Percentiles rank a stretch among this genome's conserved stretches.
These are phyloP conservation scores for Botrytis squamosa DNA, from an alignment of 2,329 filamentous ascomycete genomes.

Conservation along the genomic window DNA sequence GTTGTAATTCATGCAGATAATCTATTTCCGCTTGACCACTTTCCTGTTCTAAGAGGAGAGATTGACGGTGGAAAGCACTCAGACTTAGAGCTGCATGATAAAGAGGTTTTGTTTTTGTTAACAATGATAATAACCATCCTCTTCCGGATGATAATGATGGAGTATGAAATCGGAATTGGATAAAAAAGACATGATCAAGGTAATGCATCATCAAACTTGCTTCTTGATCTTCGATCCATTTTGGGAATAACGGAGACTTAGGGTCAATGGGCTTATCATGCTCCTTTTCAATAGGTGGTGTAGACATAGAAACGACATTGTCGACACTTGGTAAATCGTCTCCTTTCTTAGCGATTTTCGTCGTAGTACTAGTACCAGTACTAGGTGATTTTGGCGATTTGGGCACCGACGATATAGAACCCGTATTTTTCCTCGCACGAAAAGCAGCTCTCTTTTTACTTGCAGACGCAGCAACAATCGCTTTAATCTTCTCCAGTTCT, in stretches of 20 bases:
- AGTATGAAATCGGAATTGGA: slow-evolving; percentile 61
- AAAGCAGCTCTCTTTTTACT: slow-evolving; percentile 15
- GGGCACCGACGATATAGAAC: neutral
- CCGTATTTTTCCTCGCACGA: slow-evolving; percentile 12
- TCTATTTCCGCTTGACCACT: slow-evolving; percentile 16
- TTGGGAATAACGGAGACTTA: slow-evolving; percentile 6
- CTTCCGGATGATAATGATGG: slow-evolving; percentile 55
- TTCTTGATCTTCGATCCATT: slow-evolving; percentile 25
- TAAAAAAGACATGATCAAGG: slow-evolving; percentile 60
- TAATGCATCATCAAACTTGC: slow-evolving; percentile 53
- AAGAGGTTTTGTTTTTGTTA: slow-evolving; percentile 55
- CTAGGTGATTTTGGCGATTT: neutral
- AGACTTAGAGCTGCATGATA: slow-evolving; percentile 56
- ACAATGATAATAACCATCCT: slow-evolving; percentile 59
- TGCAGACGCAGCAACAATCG: slow-evolving; percentile 17
- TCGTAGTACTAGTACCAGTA: neutral
- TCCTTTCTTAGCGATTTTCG: neutral
- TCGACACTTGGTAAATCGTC: neutral
- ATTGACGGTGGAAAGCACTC: slow-evolving; percentile 55
- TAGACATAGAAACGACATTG: neutral
- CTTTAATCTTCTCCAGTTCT: slow-evolving; percentile 8
- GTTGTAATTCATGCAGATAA: slow-evolving; percentile 22
- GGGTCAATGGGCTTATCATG: neutral
- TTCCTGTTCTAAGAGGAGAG: slow-evolving; percentile 23
- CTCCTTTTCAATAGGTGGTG: neutral